Evolutionary conservation across 768 basidiomycete species (phyloP).

Genomic region (Phaeolepiota aurea): DNA sequence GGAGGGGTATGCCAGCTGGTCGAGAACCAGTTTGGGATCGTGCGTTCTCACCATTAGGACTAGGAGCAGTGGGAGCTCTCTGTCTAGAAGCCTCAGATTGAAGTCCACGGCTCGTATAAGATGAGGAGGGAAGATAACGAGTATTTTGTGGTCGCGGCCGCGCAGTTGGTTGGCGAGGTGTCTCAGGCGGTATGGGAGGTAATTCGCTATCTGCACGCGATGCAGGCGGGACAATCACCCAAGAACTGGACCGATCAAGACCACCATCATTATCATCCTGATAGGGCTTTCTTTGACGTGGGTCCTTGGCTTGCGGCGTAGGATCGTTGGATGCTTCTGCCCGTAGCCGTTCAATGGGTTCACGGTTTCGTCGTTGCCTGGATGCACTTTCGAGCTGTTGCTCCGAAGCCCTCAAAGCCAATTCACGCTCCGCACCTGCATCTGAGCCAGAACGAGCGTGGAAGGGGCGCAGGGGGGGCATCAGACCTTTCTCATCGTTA

Average conservation of each 20-base stretch:
- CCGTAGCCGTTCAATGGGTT: slow-evolving; percentile 18
- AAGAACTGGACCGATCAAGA: slow-evolving; percentile 14
- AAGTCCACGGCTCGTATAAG: slow-evolving; percentile 20
- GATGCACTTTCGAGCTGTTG: slow-evolving; percentile 19
- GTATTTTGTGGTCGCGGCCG: slow-evolving; percentile 7
- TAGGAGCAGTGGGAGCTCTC: slow-evolving; percentile 27
- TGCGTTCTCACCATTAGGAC: slow-evolving; percentile 16
- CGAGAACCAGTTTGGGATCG: slow-evolving; percentile 23
- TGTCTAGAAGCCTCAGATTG: slow-evolving; percentile 27
- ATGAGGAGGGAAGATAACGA: slow-evolving; percentile 23
- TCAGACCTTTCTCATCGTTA: slow-evolving; percentile 28
- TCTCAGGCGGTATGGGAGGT: slow-evolving; percentile 14
- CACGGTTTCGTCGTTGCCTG: slow-evolving; percentile 22
- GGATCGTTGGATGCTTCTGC: slow-evolving; percentile 24
- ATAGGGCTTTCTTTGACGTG: slow-evolving; percentile 15
- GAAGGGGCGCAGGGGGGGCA: slow-evolving; percentile 18
- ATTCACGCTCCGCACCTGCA: slow-evolving; percentile 41
- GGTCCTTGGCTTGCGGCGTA: slow-evolving; percentile 10
- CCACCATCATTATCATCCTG: slow-evolving; percentile 16
- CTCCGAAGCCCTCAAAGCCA: slow-evolving; percentile 29
- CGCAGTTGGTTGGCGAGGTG: slow-evolving; percentile 8
- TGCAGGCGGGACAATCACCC: slow-evolving; percentile 20
- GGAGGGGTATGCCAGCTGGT: slow-evolving; percentile 34
- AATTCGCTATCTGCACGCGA: slow-evolving; percentile 22
- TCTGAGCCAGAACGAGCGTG: slow-evolving; percentile 45